Conservation (phyloP, 768 basidiomycete genomes). For the Amanita jacksonii region DNA sequence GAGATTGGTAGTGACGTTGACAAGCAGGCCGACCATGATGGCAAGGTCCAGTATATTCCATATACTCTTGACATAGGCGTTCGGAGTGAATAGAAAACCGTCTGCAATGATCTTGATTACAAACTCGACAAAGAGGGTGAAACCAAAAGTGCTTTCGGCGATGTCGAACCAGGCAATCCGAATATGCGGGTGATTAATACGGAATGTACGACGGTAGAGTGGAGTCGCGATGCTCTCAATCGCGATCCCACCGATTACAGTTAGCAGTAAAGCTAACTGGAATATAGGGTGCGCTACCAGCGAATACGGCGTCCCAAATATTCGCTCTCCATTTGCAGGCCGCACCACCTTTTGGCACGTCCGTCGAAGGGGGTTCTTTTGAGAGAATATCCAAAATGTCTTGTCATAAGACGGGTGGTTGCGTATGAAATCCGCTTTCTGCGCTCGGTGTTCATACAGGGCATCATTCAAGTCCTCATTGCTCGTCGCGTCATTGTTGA, state of each 20-base stretch:
- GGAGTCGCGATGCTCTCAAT: conserved; percentile 82
- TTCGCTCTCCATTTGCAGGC: conserved; percentile 78
- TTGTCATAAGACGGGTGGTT: conserved; percentile 87
- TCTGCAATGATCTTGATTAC: conserved; percentile 88
- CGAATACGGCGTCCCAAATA: conserved; percentile 69
- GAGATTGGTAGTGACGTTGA: conserved; percentile 64
- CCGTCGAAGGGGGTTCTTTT: conserved; percentile 62
- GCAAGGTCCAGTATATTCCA: conserved; percentile 91
- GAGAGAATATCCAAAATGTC: conserved; percentile 82
- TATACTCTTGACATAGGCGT: conserved; percentile 83
- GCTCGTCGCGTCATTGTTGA: conserved; percentile 42
- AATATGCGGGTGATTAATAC: conserved; percentile 43
- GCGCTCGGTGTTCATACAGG: conserved; percentile 59
- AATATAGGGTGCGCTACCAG: conserved; percentile 61
- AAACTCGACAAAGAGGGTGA: conserved; percentile 71
- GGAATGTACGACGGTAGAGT: conserved; percentile 68
- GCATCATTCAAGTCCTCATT: conserved; percentile 53
- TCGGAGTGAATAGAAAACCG: conserved; percentile 84
- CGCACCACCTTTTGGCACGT: conserved; percentile 77
- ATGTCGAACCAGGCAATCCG: conserved; percentile 84
- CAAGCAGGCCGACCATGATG: conserved; percentile 68
- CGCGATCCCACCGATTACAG: conserved; percentile 75
- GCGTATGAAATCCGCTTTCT: conserved; percentile 80
- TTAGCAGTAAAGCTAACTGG: conserved; percentile 60
- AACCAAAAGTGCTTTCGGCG: conserved; percentile 62